Evolutionary conservation across 805 yeast genomes (phyloP), one percentile per base, ranked within the genome.

Genomic region (Wilhelminamyces savonicus): DNA sequence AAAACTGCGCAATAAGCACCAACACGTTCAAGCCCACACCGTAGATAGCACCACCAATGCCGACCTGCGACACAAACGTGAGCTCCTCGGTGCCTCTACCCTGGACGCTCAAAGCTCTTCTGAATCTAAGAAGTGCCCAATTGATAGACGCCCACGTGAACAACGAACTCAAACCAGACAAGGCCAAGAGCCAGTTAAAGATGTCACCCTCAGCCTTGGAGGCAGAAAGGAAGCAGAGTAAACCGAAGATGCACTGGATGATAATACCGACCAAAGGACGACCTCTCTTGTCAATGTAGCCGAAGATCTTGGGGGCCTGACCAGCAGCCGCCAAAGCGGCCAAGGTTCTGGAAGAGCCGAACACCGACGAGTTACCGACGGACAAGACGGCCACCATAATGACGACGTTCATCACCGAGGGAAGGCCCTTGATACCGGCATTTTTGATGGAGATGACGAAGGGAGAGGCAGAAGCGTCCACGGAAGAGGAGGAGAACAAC

Each of bases 1-100:
- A 85, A 66, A 85, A 82, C 59, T 82, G 88, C 18, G 87, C 84
- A 33, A 73, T 60, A 36, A 86, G 62, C 38, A 84, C 77, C 32
- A 80, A 52, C 19, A 69, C 22, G 51, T 77, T 77, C 48, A 86
- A 56, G 16, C 56, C 34, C 12, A 73, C 46, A 31, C 92, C 94
- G 50, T 71, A 71, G 36, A 50, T 52, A 1, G 94, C 78, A 27
- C 94, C 94, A 42, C 51, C 59, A 18, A 78, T 55, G 43, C 95
- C 95, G 23, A 71, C 62, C 34, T 76, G 80, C 4, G 94, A 70
- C 26, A 62, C 66, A 57, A 74, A 85, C 0, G 79, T 67, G 29
- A 84, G 61, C 54, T 84, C 92, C 34, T 73, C 75, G 7, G 77
- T 60, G n/a, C 64, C 52, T 61, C 88, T 71, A 27, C 86, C 86